These are phyloP conservation scores for Erodium moschatum DNA, from an alignment of 441 rosid species.

Conservation along the genomic window DNA sequence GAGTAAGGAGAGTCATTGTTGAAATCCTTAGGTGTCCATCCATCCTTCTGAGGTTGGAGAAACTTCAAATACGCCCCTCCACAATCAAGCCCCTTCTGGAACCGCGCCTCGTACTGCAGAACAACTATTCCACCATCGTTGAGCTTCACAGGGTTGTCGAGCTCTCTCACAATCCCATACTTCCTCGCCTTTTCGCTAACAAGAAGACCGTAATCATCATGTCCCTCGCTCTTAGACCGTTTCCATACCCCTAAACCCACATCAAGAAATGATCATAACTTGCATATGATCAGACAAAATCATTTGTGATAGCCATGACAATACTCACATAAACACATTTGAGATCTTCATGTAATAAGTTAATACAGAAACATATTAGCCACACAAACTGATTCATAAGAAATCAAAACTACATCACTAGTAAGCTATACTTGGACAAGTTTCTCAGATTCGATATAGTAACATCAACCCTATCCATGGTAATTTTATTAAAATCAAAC, in stretches of 20 bases:
- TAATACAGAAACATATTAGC: no score
- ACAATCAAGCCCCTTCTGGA: slow-evolving; percentile 29
- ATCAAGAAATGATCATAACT: background rate
- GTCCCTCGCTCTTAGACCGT: slow-evolving; percentile 30
- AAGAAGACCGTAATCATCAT: slow-evolving; percentile 34
- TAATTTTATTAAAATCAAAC: background rate
- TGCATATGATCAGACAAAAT: background rate
- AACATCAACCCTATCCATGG: background rate
- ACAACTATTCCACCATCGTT: slow-evolving; percentile 21
- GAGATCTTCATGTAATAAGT: background rate
- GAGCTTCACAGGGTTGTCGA: slow-evolving; percentile 20
- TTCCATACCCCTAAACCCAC: slow-evolving; percentile 27
- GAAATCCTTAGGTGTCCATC: slow-evolving; percentile 24
- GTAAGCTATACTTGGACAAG: background rate
- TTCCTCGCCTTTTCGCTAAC: slow-evolving; percentile 29
- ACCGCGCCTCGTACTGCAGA: slow-evolving; percentile 29
- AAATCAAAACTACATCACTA: no score
- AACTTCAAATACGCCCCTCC: slow-evolving; percentile 35
- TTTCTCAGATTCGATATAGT: background rate
- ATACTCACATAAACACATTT: background rate
- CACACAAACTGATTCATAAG: no score
- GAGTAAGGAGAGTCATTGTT: slow-evolving; percentile 25
- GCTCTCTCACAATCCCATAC: slow-evolving; percentile 24
- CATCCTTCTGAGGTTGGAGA: slow-evolving; percentile 28
- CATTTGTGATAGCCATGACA: background rate